Percentiles rank a stretch among this genome's conserved stretches.
Conservation (phyloP, 1,284 basidiomycete genomes). For the Pulchroboletus neoregius region DNA sequence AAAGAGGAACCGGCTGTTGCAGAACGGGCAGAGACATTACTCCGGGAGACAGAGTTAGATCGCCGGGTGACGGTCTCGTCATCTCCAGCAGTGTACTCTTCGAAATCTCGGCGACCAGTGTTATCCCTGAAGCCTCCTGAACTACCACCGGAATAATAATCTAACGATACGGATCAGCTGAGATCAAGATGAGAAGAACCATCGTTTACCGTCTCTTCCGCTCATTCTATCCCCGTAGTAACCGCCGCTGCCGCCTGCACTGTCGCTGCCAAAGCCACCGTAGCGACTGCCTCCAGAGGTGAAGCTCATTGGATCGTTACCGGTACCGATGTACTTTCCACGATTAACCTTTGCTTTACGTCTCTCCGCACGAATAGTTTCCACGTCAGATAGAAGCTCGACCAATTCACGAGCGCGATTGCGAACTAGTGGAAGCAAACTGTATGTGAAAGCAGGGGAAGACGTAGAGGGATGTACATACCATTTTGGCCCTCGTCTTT, state of each 20-base stretch:
- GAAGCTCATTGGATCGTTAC: conserved; percentile 74
- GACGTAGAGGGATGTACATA: conserved; percentile 35
- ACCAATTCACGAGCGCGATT: conserved; percentile 92
- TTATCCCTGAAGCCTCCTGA: conserved; percentile 59
- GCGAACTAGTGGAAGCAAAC: conserved; percentile 61
- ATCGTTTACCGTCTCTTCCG: conserved; percentile 38
- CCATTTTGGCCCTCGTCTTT: conserved; percentile 99
- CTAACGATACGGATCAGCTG: conserved; percentile 29
- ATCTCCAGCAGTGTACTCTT: conserved; percentile 97
- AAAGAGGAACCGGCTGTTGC: conserved; percentile 19
- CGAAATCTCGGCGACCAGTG: conserved; percentile 56
- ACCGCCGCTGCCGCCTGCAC: conserved; percentile 43
- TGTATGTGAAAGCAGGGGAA: neutral
- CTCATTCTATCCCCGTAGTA: conserved; percentile 40
- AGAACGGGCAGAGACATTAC: conserved; percentile 18
- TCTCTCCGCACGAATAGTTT: conserved; percentile 85
- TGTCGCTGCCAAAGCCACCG: conserved; percentile 81
- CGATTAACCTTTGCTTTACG: conserved; percentile 93
- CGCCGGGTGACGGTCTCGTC: conserved; percentile 59
- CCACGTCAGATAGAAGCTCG: conserved; percentile 86
- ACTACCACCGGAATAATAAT: conserved; percentile 43
- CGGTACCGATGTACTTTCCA: conserved; percentile 85
- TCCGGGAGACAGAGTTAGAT: conserved; percentile 37
- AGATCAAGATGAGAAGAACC: neutral
- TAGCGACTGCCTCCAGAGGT: conserved; percentile 59